Conservation (phyloP, 208 protist species). For the Leishmania tarentolae region DNA sequence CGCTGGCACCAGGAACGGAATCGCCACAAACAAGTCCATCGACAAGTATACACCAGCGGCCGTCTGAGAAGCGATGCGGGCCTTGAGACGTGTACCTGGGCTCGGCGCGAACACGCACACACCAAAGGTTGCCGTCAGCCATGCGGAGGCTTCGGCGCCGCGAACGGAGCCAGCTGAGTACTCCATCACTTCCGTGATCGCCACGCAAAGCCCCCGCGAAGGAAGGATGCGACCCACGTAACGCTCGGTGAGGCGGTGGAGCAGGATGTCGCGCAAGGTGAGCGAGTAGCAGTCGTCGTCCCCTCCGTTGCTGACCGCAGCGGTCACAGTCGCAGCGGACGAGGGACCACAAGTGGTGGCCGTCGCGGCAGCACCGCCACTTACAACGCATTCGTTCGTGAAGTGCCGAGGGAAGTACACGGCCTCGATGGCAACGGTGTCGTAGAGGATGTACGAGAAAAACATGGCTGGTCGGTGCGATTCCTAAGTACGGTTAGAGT, state of each 20-base stretch:
- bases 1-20: conserved; percentile 65
- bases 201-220: conserved; percentile 65
- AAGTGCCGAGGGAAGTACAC: conserved; percentile 66
- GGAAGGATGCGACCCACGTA: conserved; percentile 83
- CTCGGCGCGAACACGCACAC: conserved; percentile 65
- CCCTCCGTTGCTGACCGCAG: not conserved
- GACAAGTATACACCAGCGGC: conserved; percentile 50
- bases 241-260: conserved; percentile 80
- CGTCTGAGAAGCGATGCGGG: conserved; percentile 53
- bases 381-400: not conserved
- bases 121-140: conserved; percentile 70
- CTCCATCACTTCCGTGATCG: conserved; percentile 59
- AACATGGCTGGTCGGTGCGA: conserved; percentile 57
- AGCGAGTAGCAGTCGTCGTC: conserved; percentile 28
- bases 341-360: not conserved
- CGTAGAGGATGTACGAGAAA: conserved; percentile 64
- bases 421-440: conserved; percentile 79
- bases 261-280: conserved; percentile 53
- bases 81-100: conserved; percentile 55
- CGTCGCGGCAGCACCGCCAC: not conserved
- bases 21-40: conserved; percentile 64
- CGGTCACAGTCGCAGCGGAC: not conserved
- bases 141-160: conserved; percentile 64
- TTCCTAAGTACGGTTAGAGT: too few relatives aligned
- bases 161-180: conserved; percentile 55